Base-by-base conservation (phyloP, 495 filamentous ascomycete genomes). In the Trichocladium antarcticum region DNA sequence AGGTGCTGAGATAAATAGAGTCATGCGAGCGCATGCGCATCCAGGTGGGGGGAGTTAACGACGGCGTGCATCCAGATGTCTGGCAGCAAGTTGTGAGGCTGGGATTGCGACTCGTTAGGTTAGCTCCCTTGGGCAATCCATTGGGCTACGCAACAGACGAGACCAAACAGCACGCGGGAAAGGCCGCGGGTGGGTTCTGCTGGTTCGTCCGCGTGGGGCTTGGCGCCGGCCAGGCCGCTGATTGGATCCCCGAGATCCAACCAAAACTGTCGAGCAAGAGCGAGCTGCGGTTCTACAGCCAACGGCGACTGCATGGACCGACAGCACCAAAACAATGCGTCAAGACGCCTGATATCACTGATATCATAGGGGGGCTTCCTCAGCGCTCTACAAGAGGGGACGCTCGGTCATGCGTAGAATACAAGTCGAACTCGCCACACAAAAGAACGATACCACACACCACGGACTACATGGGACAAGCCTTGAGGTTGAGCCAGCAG, bases 31-130 rank as follows among this genome's bases (percentile, higher is more conserved):
- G 37, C 8, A 17, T 19, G 37, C 16, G 35, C n/a, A 38, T 19
- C 37, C 15, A 12, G 40, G 45, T 19, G 35, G 21, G 19, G 31
- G 45, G 36, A 32, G 31, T 39, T 24, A 28, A 17, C 19, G 34
- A 29, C n/a, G 34, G 31, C n/a, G n/a, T 32, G 31, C 31, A 32
- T 32, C 12, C 37, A 21, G 1, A 24, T 28, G 29, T 19, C 20
- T 35, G 19, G 24, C 24, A 27, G 24, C 24, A 27, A 8, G 14
- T 20, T 42, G 42, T 49, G 54, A 57, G 57, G 50, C 51, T 57
- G 57, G 54, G 57, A 54, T 57, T 57, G 54, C 50, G 54, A 57
- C 49, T 37, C 37, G 40, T 32, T 22, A 11, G 41, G 40, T 32
- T 22, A 11, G 41, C 39, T 37, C 52, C 43, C 19, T 19, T 16